Conservation (phyloP, 345 rosid genomes). For the Syzygium oleosum region DNA sequence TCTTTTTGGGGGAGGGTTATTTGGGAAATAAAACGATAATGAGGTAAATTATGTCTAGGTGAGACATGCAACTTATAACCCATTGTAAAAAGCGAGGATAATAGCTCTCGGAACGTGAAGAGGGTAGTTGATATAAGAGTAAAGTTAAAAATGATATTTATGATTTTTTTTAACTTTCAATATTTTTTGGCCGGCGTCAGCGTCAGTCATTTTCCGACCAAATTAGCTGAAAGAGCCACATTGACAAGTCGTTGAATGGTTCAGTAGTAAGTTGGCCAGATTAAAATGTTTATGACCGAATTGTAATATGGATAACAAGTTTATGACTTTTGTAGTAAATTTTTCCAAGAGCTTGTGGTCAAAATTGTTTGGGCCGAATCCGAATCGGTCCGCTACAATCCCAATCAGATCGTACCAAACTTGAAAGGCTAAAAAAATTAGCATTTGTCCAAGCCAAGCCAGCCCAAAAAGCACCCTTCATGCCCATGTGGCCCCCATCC, state of each 20-base stretch:
- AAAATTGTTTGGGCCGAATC: neutral
- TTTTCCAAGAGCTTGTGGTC: too few relatives aligned
- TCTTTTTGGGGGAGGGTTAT: too few relatives aligned
- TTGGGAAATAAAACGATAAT: too few relatives aligned
- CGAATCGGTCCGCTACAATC: neutral
- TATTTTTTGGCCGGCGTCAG: fast-evolving
- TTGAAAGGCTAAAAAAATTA: neutral
- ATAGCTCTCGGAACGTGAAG: too few relatives aligned
- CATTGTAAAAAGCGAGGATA: neutral
- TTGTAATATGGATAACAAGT: fast-evolving
- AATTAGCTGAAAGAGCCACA: fast-evolving
- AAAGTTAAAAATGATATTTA: too few relatives aligned
- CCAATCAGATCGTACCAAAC: neutral
- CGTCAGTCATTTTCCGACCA: fast-evolving
- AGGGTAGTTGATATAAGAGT: too few relatives aligned
- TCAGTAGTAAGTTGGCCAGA: fast-evolving
- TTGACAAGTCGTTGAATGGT: fast-evolving
- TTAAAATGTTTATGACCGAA: neutral
- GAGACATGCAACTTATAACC: too few relatives aligned
- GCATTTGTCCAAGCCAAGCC: neutral
- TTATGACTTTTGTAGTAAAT: neutral
- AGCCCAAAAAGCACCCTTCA: neutral
- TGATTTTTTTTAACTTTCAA: too few relatives aligned
- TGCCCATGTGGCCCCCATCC: neutral
- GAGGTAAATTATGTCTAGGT: too few relatives aligned